Base-by-base conservation (phyloP, 176 grass and related monocot species). In the Oryza australiensis region DNA sequence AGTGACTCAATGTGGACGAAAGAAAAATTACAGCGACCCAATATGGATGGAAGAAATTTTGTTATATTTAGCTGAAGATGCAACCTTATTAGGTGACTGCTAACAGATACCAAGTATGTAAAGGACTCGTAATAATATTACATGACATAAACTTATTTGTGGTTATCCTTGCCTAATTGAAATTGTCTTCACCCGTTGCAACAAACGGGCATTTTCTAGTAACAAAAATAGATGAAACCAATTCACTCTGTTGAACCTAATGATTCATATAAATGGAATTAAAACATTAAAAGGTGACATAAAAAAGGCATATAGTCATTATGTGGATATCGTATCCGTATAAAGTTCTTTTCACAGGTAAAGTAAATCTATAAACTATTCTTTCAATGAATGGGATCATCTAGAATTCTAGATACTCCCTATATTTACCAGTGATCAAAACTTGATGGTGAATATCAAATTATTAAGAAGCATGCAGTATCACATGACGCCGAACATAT, bases 41-140 rank as follows among this genome's bases (percentile, higher is more conserved):
- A 78, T 70, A 35, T 15, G 42, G 22, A 75, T 66, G 7, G 24
- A 64, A 67, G 9, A 64, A 22, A 22, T 33, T 32, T 18, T 5
- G 26, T 63, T 41, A 38, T 45, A 84, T 64, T 66, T 46, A 86
- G 48, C 62, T 29, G 45, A 72, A 74, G n/a, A 83, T 42, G 22
- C 8, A 59, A 70, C 35, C 55, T 35, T 15, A 60, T 42, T 66
- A 84, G 1, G 72, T 78, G 46, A 70, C 7, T 34, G 0, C 42
- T 53, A n/a, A 14, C 16, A 78, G 5, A 70, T 71, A 34, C 45
- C 16, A 4, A 69, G 55, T 33, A 13, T 29, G 29, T 29, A 29
- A 29, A 29, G 29, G 29, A 29, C 29, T 29, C 29, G 2, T 29
- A 29, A 29, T 29, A 29, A 29, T 29, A 29, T 29, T 29, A 29